phyloP scores from a whole-genome alignment of 352 stramenopile genomes.

The Phytophthora hybrid region DNA sequence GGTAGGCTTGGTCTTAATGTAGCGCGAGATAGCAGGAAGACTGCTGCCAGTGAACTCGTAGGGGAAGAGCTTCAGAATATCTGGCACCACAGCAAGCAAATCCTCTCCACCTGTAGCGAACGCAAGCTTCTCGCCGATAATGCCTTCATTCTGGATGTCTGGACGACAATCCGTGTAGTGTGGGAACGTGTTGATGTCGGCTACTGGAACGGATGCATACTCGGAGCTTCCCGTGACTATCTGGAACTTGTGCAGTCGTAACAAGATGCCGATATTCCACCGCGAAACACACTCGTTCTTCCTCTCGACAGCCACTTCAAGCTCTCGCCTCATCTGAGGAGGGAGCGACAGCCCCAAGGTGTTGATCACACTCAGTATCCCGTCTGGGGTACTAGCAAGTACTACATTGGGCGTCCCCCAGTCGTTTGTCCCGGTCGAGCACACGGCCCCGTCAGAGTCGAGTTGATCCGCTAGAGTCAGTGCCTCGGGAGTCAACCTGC shows the following conservation, averaged over 20 bases:
- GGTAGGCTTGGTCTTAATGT: conserved; percentile 31
- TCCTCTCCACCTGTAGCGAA: conserved; percentile 25
- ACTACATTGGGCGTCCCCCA: conserved; percentile 31
- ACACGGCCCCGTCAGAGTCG: conserved; percentile 23
- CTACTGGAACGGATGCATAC: conserved; percentile 34
- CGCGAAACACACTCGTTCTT: conserved; percentile 29
- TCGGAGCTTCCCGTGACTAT: conserved; percentile 19
- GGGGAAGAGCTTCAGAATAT: conserved; percentile 31
- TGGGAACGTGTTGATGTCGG: conserved; percentile 37
- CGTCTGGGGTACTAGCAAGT: conserved; percentile 15
- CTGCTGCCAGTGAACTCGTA: conserved; percentile 29
- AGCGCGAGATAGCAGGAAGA: conserved; percentile 26
- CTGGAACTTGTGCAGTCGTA: conserved; percentile 40
- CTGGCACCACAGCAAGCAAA: conserved; percentile 22
- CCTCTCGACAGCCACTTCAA: conserved; percentile 25
- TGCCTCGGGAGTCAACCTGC: conserved; percentile 9
- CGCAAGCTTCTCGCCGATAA: conserved; percentile 21
- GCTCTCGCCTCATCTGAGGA: conserved; percentile 28
- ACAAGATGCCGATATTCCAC: conserved; percentile 27
- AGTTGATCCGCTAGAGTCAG: conserved; percentile 24
- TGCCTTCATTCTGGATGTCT: conserved; percentile 33
- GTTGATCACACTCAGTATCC: conserved; percentile 21
- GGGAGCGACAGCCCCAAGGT: conserved; percentile 17
- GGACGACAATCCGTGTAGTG: conserved; percentile 36
- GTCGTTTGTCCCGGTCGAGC: conserved; percentile 26